phyloP scores from a whole-genome alignment of 169 alveolate genomes.

The Cryptosporidium meleagridis region DNA sequence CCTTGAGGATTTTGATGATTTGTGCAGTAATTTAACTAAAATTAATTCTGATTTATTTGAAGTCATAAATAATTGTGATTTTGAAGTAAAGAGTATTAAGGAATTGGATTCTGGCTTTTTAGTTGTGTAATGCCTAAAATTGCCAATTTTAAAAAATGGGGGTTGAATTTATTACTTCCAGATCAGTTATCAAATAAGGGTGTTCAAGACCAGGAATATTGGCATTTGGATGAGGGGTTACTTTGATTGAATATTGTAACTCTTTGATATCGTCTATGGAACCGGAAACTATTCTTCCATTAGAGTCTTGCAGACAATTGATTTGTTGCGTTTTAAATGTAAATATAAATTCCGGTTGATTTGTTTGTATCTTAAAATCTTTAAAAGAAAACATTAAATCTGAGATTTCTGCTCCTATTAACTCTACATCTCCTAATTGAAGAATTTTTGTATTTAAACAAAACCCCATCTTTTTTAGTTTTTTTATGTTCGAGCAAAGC shows the following conservation, averaged over 20 bases:
- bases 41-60: conserved; percentile 55
- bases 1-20: conserved; percentile 36
- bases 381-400: conserved; percentile 15
- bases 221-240: conserved; percentile 86
- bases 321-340: conserved; percentile 90
- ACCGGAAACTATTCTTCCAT: conserved; percentile 85
- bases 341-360: conserved; percentile 88
- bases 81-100: not conserved
- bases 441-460: conserved; percentile 85
- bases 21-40: conserved; percentile 10
- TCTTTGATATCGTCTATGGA: conserved; percentile 89
- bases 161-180: conserved; percentile 29
- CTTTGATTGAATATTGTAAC: conserved; percentile 88
- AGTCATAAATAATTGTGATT: not conserved
- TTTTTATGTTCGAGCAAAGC: conserved; percentile 83
- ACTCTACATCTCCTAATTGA: conserved; percentile 85
- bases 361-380: conserved; percentile 67
- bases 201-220: conserved; percentile 21
- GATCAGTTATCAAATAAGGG: conserved; percentile 34
- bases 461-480: conserved; percentile 82
- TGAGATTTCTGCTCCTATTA: conserved; percentile 82
- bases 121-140: not conserved
- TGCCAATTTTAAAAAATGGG: not conserved
- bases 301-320: conserved; percentile 84
- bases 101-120: conserved; percentile 28